phyloP scores from a whole-genome alignment of 2,329 filamentous ascomycete species.

The Fusarium transvaalense region DNA sequence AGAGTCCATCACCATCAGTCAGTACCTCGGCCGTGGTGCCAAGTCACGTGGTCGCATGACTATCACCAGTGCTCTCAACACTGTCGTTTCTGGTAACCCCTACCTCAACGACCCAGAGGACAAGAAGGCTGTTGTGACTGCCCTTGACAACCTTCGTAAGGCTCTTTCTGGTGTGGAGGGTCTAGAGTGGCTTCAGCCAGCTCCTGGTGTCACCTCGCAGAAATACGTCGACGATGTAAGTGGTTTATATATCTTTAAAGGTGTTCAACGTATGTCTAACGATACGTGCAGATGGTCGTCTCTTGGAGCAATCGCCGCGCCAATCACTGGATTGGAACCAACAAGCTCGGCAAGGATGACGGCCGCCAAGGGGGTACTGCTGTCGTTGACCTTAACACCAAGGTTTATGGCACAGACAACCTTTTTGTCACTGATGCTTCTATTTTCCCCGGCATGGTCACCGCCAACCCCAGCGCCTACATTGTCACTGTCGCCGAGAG shows the following conservation, averaged over 20 bases:
- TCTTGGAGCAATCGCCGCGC: conserved; percentile 23
- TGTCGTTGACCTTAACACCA: conserved; percentile 24
- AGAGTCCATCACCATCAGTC: conserved; percentile 23
- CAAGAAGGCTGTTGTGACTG: conserved; percentile 19
- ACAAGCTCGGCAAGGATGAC: conserved; percentile 19
- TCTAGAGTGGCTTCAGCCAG: conserved; percentile 16
- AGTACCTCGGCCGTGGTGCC: conserved; percentile 21
- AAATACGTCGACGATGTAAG: conserved; percentile 23
- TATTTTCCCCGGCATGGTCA: conserved; percentile 20
- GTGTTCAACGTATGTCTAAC: background rate
- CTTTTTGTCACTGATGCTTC: conserved; percentile 16
- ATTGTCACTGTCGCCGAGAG: conserved; percentile 6
- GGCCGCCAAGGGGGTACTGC: conserved; percentile 14
- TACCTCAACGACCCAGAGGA: conserved; percentile 19
- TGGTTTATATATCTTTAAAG: background rate
- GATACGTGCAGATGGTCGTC: background rate
- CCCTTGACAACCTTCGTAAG: conserved; percentile 17
- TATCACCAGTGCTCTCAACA: conserved; percentile 23
- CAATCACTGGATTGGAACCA: conserved; percentile 26
- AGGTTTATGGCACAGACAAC: conserved; percentile 21
- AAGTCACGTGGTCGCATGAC: conserved; percentile 22
- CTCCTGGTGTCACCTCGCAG: conserved; percentile 10
- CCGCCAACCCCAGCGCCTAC: conserved; percentile 8
- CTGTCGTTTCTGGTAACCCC: conserved; percentile 15
- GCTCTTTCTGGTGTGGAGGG: conserved; percentile 14